Conservation (phyloP, 2,329 filamentous ascomycete genomes). For the Hirsutella minnesotensis region DNA sequence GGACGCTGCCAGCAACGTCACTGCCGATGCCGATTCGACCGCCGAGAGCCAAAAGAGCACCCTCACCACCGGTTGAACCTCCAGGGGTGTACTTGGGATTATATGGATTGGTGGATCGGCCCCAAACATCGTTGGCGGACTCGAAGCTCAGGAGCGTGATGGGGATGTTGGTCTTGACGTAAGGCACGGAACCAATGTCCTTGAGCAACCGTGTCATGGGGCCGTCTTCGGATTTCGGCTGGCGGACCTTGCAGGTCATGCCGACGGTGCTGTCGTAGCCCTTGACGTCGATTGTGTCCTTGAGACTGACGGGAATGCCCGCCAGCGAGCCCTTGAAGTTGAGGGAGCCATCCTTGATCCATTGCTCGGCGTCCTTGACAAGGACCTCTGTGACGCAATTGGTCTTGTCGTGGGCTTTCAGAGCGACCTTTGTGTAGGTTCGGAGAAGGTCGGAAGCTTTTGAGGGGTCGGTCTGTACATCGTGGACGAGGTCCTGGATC, state of each 20-base stretch:
- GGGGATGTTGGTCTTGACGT: constrained; percentile 85
- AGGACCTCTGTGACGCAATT: constrained; percentile 87
- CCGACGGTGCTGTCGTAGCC: constrained; percentile 78
- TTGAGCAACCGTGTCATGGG: constrained; percentile 66
- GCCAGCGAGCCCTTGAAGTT: constrained; percentile 75
- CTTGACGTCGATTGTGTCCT: constrained; percentile 67
- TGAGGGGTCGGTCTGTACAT: constrained; percentile 58
- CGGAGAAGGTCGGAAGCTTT: constrained; percentile 64
- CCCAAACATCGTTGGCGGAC: constrained; percentile 69
- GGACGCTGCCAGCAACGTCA: constrained; percentile 82
- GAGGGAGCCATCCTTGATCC: constrained; percentile 44
- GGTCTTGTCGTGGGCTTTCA: constrained; percentile 74
- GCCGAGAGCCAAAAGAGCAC: constrained; percentile 68
- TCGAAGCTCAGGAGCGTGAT: constrained; percentile 82
- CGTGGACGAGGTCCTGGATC: constrained; percentile 66
- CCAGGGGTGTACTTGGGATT: constrained; percentile 76
- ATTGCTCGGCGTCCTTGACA: constrained; percentile 64
- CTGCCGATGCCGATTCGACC: constrained; percentile 83
- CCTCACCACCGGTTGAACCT: constrained; percentile 79
- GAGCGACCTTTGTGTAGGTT: constrained; percentile 75
- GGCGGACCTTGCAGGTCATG: constrained; percentile 61
- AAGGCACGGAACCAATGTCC: constrained; percentile 78
- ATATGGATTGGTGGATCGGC: constrained; percentile 70
- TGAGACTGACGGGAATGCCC: constrained; percentile 76
- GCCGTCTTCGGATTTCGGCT: constrained; percentile 57